Evolutionary conservation across 139 green algal species (phyloP).

Genomic region (Closterium sp.): DNA sequence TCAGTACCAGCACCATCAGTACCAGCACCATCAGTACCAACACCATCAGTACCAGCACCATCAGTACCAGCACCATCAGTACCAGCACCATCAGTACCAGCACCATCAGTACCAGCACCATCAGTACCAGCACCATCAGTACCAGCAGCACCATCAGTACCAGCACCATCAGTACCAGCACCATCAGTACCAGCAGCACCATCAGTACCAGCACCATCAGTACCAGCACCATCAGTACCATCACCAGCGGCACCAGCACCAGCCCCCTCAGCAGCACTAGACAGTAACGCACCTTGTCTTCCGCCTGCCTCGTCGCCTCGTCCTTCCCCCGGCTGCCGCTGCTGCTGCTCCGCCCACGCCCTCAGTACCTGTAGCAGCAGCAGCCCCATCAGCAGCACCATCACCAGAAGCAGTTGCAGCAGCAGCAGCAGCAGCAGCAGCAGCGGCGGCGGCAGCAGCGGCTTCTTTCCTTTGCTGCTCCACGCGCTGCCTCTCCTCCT

Average conservation of each 20-base stretch:
- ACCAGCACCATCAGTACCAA: too few relatives aligned
- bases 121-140: too few relatives aligned
- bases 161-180: too few relatives aligned
- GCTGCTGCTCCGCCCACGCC: neutral
- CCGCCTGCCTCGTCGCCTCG: neutral
- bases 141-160: too few relatives aligned
- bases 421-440: neutral
- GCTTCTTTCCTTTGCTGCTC: neutral
- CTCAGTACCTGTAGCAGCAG: neutral
- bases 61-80: too few relatives aligned
- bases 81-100: too few relatives aligned
- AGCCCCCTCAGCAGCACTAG: too few relatives aligned
- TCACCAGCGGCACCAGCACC: neutral
- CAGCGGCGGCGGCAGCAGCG: neutral
- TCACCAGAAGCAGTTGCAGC: neutral
- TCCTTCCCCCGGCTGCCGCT: neutral
- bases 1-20: too few relatives aligned
- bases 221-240: neutral
- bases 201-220: too few relatives aligned
- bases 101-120: too few relatives aligned
- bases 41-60: too few relatives aligned
- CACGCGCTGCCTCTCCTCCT: neutral
- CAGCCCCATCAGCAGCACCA: neutral
- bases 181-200: too few relatives aligned
- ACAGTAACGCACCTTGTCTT: neutral